Evolutionary conservation across 2,329 filamentous ascomycete genomes (phyloP), one percentile per base, ranked within the genome.

Genomic region (Xylariaceae sp.): DNA sequence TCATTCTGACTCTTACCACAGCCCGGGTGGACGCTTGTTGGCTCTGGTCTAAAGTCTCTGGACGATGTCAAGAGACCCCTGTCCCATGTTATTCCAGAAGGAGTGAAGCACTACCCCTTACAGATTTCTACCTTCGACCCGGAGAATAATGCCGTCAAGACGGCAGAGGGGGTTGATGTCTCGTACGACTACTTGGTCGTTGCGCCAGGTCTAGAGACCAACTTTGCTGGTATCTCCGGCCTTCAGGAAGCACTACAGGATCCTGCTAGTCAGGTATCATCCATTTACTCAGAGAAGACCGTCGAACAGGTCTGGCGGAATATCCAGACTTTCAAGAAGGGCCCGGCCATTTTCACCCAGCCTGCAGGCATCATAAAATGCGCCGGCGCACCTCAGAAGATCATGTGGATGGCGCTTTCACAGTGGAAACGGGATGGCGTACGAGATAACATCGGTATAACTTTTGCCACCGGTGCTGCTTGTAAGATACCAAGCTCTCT

Each of bases 331-430:
- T 68, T 74, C 61, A 72, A 73, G 62, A 69, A 70, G 48, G 74
- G 74, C 2, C 65, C 63, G 6, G 74, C 74, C 17, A 70, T 76
- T 43, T 76, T 76, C 64, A 75, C 73, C 6, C 74, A 76, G 53
- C 74, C 74, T 12, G 71, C 72, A 1, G 74, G 74, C 9, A 51
- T 73, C 52, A 74, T 76, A 63, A 76, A 76, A 65, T 76, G 74
- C 26, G 74, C 74, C 9, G 74, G 74, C 12, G 74, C 73, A 1
- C 74, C 74, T 3, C 74, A 76, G 57, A 76, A 76, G 67, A 69
- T 75, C 56, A 66, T 76, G 64, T 76, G 74, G 74, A 74, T 76
- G 72, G 74, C 73, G 3, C 65, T 75, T 21, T 73, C 71, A 7
- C 71, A 75, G 55, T 76, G 74, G 74, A 64, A 73, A 54, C 66